phyloP scores from a whole-genome alignment of 2,329 filamentous ascomycete species.

The Annulohypoxylon truncatum region DNA sequence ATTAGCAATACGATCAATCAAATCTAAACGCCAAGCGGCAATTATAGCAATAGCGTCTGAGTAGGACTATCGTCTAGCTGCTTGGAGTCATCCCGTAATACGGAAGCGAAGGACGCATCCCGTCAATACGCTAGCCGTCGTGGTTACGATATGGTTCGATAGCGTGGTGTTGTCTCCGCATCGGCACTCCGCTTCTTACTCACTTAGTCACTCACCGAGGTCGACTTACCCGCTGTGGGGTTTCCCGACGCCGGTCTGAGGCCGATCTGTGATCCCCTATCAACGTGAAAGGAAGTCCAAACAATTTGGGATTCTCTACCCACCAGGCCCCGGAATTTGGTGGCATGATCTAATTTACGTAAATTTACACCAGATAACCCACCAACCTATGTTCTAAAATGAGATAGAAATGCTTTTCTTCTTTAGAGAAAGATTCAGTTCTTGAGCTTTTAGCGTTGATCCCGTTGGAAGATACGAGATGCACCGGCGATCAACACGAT shows the following conservation, averaged over 20 bases:
- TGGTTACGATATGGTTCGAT: constrained; percentile 31
- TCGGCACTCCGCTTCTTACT: constrained; percentile 34
- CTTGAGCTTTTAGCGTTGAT: background rate
- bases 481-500: background rate
- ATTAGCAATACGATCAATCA: background rate
- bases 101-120: background rate
- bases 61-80: background rate
- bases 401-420: background rate
- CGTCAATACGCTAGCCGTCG: background rate
- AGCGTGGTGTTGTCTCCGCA: constrained; percentile 31
- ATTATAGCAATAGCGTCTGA: background rate
- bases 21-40: background rate
- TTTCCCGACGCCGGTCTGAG: constrained; percentile 30
- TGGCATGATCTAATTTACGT: background rate
- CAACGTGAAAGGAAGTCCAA: constrained; percentile 1
- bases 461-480: background rate
- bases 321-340: background rate
- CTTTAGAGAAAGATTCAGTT: background rate
- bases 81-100: background rate
- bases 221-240: constrained; percentile 33
- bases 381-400: background rate
- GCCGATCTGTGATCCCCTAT: constrained; percentile 20
- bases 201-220: constrained; percentile 9
- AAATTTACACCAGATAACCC: background rate
- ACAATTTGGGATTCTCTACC: background rate